Evolutionary conservation across 306 rosid genomes (phyloP), one percentile per base, ranked within the genome.

Genomic region (Aeschynomene evenia): DNA sequence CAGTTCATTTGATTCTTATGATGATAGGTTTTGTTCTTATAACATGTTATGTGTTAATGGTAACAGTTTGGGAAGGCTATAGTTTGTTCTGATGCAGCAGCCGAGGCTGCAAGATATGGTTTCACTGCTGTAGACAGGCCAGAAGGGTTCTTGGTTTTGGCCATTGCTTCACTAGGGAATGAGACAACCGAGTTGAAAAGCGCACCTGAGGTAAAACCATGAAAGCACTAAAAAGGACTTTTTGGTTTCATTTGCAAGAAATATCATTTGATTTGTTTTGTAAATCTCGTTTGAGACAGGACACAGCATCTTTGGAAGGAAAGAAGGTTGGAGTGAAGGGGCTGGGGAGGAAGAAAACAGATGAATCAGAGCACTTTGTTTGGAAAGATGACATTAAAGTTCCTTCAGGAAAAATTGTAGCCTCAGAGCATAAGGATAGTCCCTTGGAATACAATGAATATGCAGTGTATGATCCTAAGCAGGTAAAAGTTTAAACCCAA

Each of bases 301-400:
- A 89, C 15, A 75, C 92, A 1, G 53, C 72, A 39, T 76, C 86
- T 21, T 79, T 89, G 60, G 87, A 94, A 65, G 87, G 81, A 57
- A 80, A 84, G 73, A 91, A 83, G 80, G 1, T 42, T 43, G 97
- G 88, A 54, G 86, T 89, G 66, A 94, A 89, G 74, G 87, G 96
- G 9, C 28, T 81, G 31, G 96, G 96, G 20, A 80, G 77, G 78
- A 91, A 81, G 88, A 88, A 80, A 72, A 87, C 96, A 14, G 83
- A 89, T 5, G 96, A 91, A 77, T 72, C 91, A 3, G 95, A 94
- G 53, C 96, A 91, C 63, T 83, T 84, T 26, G 70, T 79, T 6
- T 91, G 96, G 99, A 85, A 91, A 75, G 96, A 85, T 61, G 88
- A 85, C 13, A 88, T 87, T 31, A 88, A 82, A 74, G 97, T 94